phyloP scores from a whole-genome alignment of 805 yeast species.

The Yamadazyma nakazawae region DNA sequence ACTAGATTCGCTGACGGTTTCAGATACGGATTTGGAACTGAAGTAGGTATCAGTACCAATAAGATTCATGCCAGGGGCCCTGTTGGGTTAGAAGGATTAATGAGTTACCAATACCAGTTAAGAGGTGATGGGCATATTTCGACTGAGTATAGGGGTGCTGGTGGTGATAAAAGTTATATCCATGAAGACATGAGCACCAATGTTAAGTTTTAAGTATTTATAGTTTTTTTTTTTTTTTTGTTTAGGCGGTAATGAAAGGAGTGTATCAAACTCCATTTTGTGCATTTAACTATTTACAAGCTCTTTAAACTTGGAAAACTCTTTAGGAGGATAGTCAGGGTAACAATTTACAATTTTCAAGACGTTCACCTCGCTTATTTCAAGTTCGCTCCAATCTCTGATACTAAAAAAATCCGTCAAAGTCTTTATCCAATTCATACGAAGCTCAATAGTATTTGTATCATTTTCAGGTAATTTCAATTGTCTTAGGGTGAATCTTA shows the following conservation, averaged over 20 bases:
- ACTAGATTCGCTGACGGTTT: slow-evolving; percentile 98
- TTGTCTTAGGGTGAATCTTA: slow-evolving; percentile 50
- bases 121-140: slow-evolving; percentile 93
- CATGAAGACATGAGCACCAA: slow-evolving; percentile 44
- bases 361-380: slow-evolving; percentile 29
- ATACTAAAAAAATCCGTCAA: slow-evolving; percentile 60
- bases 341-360: slow-evolving; percentile 44
- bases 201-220: slow-evolving; percentile 1
- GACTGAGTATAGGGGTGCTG: slow-evolving; percentile 89
- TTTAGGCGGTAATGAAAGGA: neutral
- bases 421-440: slow-evolving; percentile 71
- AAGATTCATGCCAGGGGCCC: slow-evolving; percentile 99
- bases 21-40: slow-evolving; percentile 98
- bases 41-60: slow-evolving; percentile 95
- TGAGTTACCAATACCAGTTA: slow-evolving; percentile 90
- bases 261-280: neutral
- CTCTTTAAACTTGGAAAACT: slow-evolving; percentile 16
- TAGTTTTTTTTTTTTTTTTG: too few species aligned
- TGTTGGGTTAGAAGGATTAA: slow-evolving; percentile 95
- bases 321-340: slow-evolving; percentile 49
- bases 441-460: slow-evolving; percentile 46
- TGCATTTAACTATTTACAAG: neutral
- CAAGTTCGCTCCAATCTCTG: slow-evolving; percentile 53
- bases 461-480: slow-evolving; percentile 45
- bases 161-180: slow-evolving; percentile 74